Percentiles rank a stretch among this genome's conserved stretches.
These are phyloP conservation scores for Aspergillus homomorphus DNA, from an alignment of 495 filamentous ascomycete genomes.

Conservation along the genomic window DNA sequence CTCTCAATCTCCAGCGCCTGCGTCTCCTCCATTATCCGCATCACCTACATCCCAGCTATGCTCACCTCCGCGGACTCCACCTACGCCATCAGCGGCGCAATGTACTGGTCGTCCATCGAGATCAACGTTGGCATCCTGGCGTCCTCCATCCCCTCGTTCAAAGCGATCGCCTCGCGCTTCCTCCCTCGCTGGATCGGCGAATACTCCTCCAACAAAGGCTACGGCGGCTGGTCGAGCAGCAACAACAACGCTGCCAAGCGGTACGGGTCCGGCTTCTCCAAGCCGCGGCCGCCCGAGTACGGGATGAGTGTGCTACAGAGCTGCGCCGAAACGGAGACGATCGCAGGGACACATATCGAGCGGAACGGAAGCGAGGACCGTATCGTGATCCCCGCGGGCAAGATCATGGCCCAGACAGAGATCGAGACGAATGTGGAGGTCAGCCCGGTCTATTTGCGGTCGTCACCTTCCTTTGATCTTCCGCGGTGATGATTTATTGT, in stretches of 20 bases:
- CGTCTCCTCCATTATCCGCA: conserved; percentile 42
- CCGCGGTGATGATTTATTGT: background rate
- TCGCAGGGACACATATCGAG: conserved; percentile 28
- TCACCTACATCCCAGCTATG: conserved; percentile 41
- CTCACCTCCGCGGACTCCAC: conserved; percentile 33
- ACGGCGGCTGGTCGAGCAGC: conserved; percentile 24
- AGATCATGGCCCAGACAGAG: conserved; percentile 37
- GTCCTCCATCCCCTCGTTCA: conserved; percentile 42
- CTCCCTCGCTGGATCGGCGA: conserved; percentile 39
- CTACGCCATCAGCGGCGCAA: conserved; percentile 39
- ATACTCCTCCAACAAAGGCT: conserved; percentile 32
- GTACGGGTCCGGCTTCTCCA: conserved; percentile 33
- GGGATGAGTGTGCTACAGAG: conserved; percentile 1
- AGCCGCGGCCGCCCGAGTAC: conserved; percentile 21
- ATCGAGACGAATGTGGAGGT: conserved; percentile 39
- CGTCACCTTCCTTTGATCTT: background rate
- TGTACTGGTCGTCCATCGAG: conserved; percentile 47
- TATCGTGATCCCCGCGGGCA: conserved; percentile 37
- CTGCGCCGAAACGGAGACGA: conserved; percentile 15
- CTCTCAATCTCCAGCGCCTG: conserved; percentile 29
- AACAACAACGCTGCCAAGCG: conserved; percentile 17
- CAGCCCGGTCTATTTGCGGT: conserved; percentile 12
- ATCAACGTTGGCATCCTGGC: conserved; percentile 43
- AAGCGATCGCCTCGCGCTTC: conserved; percentile 41
- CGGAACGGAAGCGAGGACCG: conserved; percentile 32